Evolutionary conservation across 2,329 filamentous ascomycete genomes (phyloP).

Genomic region (Aspergillus neoniger): DNA sequence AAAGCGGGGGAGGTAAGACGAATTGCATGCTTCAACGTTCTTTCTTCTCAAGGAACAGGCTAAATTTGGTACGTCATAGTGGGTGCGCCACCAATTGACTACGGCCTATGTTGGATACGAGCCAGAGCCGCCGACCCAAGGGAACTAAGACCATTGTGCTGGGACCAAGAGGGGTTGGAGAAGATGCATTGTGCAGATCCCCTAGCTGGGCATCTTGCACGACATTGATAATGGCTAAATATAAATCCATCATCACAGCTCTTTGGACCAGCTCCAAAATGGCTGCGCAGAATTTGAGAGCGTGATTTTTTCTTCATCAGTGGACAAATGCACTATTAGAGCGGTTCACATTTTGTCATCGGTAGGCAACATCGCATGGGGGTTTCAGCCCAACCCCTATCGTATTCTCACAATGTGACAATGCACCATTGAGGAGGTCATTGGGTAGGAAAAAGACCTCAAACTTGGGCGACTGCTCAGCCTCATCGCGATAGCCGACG

Average conservation of each 20-base stretch:
- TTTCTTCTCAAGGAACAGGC: background rate
- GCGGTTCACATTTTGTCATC: background rate
- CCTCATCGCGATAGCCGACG: background rate
- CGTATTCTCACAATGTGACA: background rate
- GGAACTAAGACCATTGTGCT: background rate
- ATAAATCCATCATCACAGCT: too few relatives aligned
- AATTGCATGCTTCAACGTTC: background rate
- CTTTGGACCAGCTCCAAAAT: background rate
- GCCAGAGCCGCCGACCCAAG: background rate
- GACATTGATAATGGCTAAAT: too few relatives aligned
- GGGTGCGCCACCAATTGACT: conserved; percentile 3
- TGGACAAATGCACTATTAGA: background rate
- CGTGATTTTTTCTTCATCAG: background rate
- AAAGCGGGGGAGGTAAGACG: conserved; percentile 25
- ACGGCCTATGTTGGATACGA: conserved; percentile 1
- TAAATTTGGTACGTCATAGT: background rate
- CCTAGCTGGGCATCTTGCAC: too few relatives aligned
- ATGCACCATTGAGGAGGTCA: background rate
- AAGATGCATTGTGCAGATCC: too few relatives aligned
- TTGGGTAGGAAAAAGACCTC: background rate
- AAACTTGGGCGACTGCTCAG: background rate
- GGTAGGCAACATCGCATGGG: background rate
- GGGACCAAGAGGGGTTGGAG: background rate
- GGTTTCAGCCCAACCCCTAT: background rate
- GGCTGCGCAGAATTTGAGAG: background rate